These are phyloP conservation scores for Senna siamea DNA, from an alignment of 306 rosid genomes.

Conservation along the genomic window DNA sequence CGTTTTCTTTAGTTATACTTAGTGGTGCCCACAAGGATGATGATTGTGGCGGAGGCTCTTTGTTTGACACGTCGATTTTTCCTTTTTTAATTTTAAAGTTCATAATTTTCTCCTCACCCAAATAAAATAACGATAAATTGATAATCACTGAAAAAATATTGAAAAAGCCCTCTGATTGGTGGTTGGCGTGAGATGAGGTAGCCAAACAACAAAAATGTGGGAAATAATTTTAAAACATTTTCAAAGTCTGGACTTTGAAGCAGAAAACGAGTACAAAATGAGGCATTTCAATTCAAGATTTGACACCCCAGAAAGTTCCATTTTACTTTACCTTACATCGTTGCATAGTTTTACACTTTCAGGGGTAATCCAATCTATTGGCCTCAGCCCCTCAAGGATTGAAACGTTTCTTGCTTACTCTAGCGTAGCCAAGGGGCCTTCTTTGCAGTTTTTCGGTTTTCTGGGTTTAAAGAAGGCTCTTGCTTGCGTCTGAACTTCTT, in stretches of 20 bases:
- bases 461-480: slow-evolving; percentile 43
- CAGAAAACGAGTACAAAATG: neutral
- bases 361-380: neutral
- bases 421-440: slow-evolving; percentile 48
- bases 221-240: neutral
- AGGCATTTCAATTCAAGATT: neutral
- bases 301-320: neutral
- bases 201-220: slow-evolving; percentile 43
- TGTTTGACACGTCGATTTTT: slow-evolving; percentile 23
- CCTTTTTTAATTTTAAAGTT: neutral
- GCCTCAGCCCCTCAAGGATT: slow-evolving; percentile 39
- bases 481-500: slow-evolving; percentile 15
- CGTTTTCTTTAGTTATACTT: slow-evolving; percentile 5
- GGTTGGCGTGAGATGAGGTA: slow-evolving; percentile 18
- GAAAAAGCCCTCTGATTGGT: slow-evolving; percentile 30
- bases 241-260: slow-evolving; percentile 37
- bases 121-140: neutral
- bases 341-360: neutral
- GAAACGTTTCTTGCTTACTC: slow-evolving; percentile 17
- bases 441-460: slow-evolving; percentile 34
- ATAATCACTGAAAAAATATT: neutral
- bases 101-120: no score
- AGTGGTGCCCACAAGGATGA: neutral
- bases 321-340: neutral
- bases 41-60: neutral